These are phyloP conservation scores for Gossypium raimondii DNA, from an alignment of 345 rosid species.

Conservation along the genomic window DNA sequence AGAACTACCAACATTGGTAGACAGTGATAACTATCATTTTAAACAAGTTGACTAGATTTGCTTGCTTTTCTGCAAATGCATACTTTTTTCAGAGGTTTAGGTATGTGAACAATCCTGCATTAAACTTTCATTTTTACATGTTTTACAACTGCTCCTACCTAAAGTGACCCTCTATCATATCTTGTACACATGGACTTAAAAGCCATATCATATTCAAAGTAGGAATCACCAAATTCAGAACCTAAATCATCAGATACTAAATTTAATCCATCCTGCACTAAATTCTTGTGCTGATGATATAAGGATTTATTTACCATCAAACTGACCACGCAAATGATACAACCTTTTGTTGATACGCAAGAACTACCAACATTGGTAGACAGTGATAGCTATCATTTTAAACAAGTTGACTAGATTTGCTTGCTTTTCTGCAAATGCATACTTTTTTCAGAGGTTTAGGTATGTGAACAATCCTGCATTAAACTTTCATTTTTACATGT, in stretches of 20 bases:
- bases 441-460: neutral
- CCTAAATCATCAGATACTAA: neutral
- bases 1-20: neutral
- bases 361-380: neutral
- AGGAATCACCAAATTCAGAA: neutral
- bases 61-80: neutral
- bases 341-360: neutral
- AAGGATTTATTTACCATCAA: conserved; percentile 5
- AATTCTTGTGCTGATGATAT: neutral
- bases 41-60: neutral
- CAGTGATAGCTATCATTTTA: neutral
- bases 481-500: neutral
- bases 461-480: neutral
- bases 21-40: neutral
- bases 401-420: neutral
- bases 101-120: neutral
- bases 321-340: neutral
- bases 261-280: neutral
- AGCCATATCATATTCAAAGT: neutral
- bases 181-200: too few species aligned
- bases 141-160: neutral
- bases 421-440: neutral
- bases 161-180: neutral
- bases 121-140: neutral
- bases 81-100: neutral